phyloP scores from a whole-genome alignment of 169 alveolate species.

The Plasmodium gonderi region DNA sequence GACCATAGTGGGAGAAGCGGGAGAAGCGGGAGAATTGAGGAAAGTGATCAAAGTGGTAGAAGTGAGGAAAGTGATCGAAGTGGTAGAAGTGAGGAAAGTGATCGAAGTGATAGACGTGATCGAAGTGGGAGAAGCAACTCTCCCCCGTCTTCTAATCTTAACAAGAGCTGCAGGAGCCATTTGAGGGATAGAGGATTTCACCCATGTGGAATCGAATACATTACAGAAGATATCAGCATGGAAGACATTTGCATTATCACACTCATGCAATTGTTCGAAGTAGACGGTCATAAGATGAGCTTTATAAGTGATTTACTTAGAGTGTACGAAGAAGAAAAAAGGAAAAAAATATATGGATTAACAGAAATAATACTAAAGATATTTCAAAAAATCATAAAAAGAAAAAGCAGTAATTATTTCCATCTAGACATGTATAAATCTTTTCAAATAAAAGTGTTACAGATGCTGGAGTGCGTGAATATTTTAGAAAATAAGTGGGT shows the following conservation, averaged over 20 bases:
- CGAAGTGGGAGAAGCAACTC: neutral
- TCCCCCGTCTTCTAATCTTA: no score
- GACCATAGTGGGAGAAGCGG: neutral
- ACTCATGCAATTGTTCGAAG: slow-evolving; percentile 13
- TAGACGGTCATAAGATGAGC: neutral
- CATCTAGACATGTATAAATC: slow-evolving; percentile 14
- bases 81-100: neutral
- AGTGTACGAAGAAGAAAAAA: slow-evolving; percentile 61
- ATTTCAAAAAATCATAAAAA: slow-evolving; percentile 41
- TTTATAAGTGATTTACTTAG: slow-evolving; percentile 16
- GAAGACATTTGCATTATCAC: slow-evolving; percentile 36
- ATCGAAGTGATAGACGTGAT: neutral
- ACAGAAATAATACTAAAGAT: slow-evolving; percentile 34
- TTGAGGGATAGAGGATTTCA: no score
- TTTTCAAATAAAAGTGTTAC: slow-evolving; percentile 15
- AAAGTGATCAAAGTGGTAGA: neutral
- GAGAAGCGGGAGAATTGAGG: neutral
- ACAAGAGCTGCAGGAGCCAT: no score
- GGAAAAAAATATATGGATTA: slow-evolving; percentile 15
- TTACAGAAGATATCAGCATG: neutral
- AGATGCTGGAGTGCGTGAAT: slow-evolving; percentile 31
- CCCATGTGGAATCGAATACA: neutral
- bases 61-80: neutral
- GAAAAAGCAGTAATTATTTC: neutral
- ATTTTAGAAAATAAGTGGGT: slow-evolving; percentile 38